These are phyloP conservation scores for Aspergillus pseudonomiae DNA, from an alignment of 2,329 filamentous ascomycete species.

Conservation along the genomic window DNA sequence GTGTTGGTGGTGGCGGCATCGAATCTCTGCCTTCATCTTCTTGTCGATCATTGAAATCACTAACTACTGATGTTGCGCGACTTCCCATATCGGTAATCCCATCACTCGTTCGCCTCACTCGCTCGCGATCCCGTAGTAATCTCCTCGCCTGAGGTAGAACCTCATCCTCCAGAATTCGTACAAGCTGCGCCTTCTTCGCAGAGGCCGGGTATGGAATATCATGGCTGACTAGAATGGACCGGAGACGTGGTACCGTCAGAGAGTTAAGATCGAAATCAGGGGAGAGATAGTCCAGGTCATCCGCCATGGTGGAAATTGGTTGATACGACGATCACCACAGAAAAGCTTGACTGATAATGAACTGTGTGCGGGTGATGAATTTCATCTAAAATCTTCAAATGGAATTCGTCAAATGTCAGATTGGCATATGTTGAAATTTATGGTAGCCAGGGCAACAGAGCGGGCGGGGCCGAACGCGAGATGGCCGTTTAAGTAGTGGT, in stretches of 20 bases:
- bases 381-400: background rate
- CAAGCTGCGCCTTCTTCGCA: conserved; percentile 87
- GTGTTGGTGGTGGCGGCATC: conserved; percentile 52
- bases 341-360: background rate
- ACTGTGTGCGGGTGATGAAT: background rate
- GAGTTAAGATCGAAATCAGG: conserved; percentile 80
- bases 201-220: conserved; percentile 82
- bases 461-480: conserved; percentile 24
- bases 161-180: conserved; percentile 79
- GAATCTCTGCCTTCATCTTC: conserved; percentile 55
- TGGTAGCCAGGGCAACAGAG: conserved; percentile 45
- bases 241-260: conserved; percentile 84
- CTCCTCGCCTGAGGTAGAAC: conserved; percentile 77
- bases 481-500: background rate
- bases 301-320: conserved; percentile 38
- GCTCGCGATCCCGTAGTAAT: conserved; percentile 72
- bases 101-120: conserved; percentile 81
- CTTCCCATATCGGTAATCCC: conserved; percentile 76
- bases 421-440: conserved; percentile 14
- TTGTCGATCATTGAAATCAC: conserved; percentile 62
- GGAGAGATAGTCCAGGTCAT: conserved; percentile 81
- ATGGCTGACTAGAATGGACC: conserved; percentile 88
- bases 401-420: conserved; percentile 18
- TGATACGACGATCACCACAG: conserved; percentile 8
- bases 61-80: conserved; percentile 64